Conservation (phyloP, 495 filamentous ascomycete species). For the Rostrohypoxylon terebratum region DNA sequence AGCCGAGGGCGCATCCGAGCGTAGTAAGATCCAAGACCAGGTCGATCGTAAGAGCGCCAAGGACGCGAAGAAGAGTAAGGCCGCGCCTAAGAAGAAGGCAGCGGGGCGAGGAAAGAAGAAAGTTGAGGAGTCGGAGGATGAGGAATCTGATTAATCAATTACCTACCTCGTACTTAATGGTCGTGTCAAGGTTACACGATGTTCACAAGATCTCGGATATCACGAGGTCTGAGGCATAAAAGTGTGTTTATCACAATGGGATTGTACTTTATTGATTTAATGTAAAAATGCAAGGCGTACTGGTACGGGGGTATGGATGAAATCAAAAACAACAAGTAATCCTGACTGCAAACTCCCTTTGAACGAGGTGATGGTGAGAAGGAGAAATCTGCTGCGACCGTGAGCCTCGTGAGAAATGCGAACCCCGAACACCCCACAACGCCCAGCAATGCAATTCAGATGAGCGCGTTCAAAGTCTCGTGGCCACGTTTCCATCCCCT, state of each 20-base stretch:
- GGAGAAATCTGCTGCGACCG: not conserved
- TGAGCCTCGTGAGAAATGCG: constrained; percentile 7
- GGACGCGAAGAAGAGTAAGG: constrained; percentile 61
- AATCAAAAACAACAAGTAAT: constrained; percentile 12
- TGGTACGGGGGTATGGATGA: constrained; percentile 23
- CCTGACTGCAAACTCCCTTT: constrained; percentile 1
- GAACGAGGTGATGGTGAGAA: not conserved
- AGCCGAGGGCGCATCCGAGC: constrained; percentile 74
- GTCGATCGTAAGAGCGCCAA: constrained; percentile 76
- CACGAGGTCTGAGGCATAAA: not conserved
- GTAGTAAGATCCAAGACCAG: constrained; percentile 79
- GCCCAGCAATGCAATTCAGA: constrained; percentile 14
- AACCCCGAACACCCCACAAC: constrained; percentile 6
- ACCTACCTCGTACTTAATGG: not conserved
- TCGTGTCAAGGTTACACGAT: not conserved
- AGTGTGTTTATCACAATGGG: not conserved
- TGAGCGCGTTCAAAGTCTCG: not conserved
- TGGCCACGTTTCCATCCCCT: not conserved
- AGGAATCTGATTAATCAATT: constrained; percentile 51
- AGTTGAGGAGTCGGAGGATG: constrained; percentile 49
- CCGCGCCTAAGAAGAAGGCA: constrained; percentile 47
- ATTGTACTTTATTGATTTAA: constrained; percentile 11
- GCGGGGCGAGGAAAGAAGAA: constrained; percentile 49
- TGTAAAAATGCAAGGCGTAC: constrained; percentile 26
- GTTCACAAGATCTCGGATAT: not conserved